These are phyloP conservation scores for Populus simonii DNA, from an alignment of 345 rosid genomes.

Conservation along the genomic window DNA sequence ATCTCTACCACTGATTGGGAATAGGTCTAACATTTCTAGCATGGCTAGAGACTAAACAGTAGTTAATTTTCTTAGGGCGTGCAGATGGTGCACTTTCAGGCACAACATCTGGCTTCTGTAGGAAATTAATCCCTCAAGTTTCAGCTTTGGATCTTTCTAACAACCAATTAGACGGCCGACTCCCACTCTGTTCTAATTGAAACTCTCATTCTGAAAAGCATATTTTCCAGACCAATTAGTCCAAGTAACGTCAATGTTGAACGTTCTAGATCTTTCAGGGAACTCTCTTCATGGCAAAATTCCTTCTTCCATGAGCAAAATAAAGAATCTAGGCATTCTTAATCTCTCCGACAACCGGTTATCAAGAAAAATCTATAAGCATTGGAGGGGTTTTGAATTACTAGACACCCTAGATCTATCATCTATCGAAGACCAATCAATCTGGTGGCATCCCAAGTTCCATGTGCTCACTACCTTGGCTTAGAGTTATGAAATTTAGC, in stretches of 20 bases:
- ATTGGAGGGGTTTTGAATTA: neutral
- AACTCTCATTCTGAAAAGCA: neutral
- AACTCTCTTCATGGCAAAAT: slow-evolving; percentile 4
- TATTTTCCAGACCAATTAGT: neutral
- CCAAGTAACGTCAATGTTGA: neutral
- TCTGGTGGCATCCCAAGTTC: slow-evolving; percentile 25
- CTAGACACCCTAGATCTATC: slow-evolving; percentile 11
- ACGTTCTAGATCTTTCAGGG: slow-evolving; percentile 1
- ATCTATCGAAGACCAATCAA: slow-evolving; percentile 12
- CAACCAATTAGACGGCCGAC: slow-evolving; percentile 23
- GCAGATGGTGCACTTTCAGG: slow-evolving; percentile 12
- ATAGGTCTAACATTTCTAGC: slow-evolving; percentile 26
- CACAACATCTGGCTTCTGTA: slow-evolving; percentile 18
- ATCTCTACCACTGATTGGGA: neutral
- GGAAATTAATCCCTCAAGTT: slow-evolving; percentile 7
- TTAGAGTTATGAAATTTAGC: slow-evolving; percentile 9
- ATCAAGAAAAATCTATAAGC: slow-evolving; percentile 8
- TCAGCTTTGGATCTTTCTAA: slow-evolving; percentile 21
- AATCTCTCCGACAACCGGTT: slow-evolving; percentile 1
- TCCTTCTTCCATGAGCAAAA: neutral
- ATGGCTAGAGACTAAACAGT: slow-evolving; percentile 24
- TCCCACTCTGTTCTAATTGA: neutral
- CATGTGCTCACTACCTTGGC: slow-evolving; percentile 6
- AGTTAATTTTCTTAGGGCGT: neutral
- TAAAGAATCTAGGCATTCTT: neutral